Percentiles rank a stretch among this genome's conserved stretches.
Conservation (phyloP, 768 basidiomycete species). For the Psilocybe cyanescens region DNA sequence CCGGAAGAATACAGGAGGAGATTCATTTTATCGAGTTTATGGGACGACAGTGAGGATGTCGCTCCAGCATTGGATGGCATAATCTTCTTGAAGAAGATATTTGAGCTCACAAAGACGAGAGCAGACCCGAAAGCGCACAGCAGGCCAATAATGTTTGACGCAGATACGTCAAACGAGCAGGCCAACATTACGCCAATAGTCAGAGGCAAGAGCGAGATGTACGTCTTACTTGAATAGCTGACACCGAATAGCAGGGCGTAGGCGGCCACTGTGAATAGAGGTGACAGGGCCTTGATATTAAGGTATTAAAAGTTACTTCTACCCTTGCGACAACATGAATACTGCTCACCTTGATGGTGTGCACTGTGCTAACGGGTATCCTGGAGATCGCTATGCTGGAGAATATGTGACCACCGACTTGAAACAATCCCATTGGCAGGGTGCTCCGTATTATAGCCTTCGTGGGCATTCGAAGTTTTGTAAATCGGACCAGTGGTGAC, state of each 20-base stretch:
- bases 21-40: constrained; percentile 97
- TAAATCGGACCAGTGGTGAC: constrained; percentile 71
- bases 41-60: constrained; percentile 42
- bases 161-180: constrained; percentile 90
- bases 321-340: not conserved
- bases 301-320: not conserved
- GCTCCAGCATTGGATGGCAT: constrained; percentile 70
- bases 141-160: constrained; percentile 85
- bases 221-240: constrained; percentile 90
- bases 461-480: constrained; percentile 72
- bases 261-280: constrained; percentile 94
- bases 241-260: constrained; percentile 95
- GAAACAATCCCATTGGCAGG: constrained; percentile 95
- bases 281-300: constrained; percentile 81
- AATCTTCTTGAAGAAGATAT: constrained; percentile 99
- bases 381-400: constrained; percentile 96
- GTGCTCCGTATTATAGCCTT: constrained; percentile 76
- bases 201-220: constrained; percentile 91
- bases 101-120: constrained; percentile 94
- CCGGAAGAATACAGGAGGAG: constrained; percentile 92
- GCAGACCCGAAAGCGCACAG: constrained; percentile 97
- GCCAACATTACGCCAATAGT: constrained; percentile 98
- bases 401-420: constrained; percentile 97
- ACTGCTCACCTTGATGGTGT: constrained; percentile 91
- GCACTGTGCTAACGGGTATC: constrained; percentile 96